Percentiles rank a stretch among this genome's conserved stretches.
Conservation (phyloP, 1,284 basidiomycete species). For the Takashimella tepidaria region DNA sequence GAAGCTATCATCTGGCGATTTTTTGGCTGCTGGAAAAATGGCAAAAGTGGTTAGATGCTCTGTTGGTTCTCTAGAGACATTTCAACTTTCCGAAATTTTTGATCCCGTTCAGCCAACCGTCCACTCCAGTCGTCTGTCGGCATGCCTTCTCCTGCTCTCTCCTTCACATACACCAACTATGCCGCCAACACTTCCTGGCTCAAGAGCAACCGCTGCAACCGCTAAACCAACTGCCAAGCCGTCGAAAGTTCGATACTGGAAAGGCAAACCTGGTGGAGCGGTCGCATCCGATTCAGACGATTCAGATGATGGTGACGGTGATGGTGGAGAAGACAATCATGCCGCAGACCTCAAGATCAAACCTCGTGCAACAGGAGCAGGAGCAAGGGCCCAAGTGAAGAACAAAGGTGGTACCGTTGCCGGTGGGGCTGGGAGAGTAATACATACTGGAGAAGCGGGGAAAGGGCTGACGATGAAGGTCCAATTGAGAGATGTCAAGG, state of each 20-base stretch:
- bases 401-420: slow-evolving; percentile 31
- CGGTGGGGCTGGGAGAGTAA: slow-evolving; percentile 44
- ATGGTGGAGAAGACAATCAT: too few relatives aligned
- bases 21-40: too few relatives aligned
- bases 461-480: slow-evolving; percentile 27
- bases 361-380: slow-evolving; percentile 10
- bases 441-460: slow-evolving; percentile 13
- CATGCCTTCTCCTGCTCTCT: background rate
- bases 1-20: too few relatives aligned
- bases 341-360: slow-evolving; percentile 7
- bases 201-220: background rate
- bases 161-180: background rate
- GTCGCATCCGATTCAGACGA: slow-evolving; percentile 29
- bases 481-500: slow-evolving; percentile 36
- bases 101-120: background rate
- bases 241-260: slow-evolving; percentile 39
- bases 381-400: slow-evolving; percentile 12
- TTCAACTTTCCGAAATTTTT: too few relatives aligned
- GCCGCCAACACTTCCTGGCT: background rate
- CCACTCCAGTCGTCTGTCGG: too few relatives aligned
- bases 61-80: too few relatives aligned
- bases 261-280: slow-evolving; percentile 39
- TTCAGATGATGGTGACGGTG: slow-evolving; percentile 21
- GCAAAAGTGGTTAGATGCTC: too few relatives aligned
- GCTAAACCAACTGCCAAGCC: slow-evolving; percentile 9